A percentile compares a stretch with the other conserved stretches of the same genome.
Conservation (phyloP, 768 basidiomycete species). For the Lenzites betulinus region DNA sequence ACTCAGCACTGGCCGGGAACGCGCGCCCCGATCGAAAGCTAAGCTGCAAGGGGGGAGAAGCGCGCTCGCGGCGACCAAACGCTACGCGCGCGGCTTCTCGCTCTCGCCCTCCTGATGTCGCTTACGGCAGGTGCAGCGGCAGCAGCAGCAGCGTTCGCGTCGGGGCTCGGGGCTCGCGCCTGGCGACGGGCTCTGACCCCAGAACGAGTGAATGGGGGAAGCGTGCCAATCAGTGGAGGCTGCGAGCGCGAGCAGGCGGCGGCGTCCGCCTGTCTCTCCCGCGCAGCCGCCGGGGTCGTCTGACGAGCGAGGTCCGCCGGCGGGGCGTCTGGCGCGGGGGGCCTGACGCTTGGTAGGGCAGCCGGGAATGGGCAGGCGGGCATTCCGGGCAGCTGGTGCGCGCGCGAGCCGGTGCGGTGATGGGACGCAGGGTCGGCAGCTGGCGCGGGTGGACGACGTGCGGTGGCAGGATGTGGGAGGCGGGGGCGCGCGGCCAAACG, state of each 20-base stretch:
- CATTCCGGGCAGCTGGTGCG: not conserved
- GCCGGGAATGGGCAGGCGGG: not conserved
- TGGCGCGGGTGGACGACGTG: not conserved
- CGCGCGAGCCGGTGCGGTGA: not conserved
- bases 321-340: not conserved
- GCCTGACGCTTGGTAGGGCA: too few species aligned
- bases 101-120: constrained; percentile 1
- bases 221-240: too few species aligned
- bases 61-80: not conserved
- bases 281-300: not conserved
- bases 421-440: not conserved
- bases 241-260: not conserved
- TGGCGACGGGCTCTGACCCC: too few species aligned
- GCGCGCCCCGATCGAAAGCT: too few species aligned
- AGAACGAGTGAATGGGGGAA: constrained; percentile 10
- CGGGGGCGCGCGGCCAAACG: not conserved
- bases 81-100: not conserved
- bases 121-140: too few species aligned
- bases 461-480: not conserved
- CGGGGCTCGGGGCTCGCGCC: too few species aligned
- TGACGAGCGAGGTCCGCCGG: not conserved
- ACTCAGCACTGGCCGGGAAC: not conserved
- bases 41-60: not conserved
- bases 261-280: not conserved
- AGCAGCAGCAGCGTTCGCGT: too few species aligned